Evolutionary conservation across 306 rosid species (phyloP).

Genomic region (Acacia crassicarpa): DNA sequence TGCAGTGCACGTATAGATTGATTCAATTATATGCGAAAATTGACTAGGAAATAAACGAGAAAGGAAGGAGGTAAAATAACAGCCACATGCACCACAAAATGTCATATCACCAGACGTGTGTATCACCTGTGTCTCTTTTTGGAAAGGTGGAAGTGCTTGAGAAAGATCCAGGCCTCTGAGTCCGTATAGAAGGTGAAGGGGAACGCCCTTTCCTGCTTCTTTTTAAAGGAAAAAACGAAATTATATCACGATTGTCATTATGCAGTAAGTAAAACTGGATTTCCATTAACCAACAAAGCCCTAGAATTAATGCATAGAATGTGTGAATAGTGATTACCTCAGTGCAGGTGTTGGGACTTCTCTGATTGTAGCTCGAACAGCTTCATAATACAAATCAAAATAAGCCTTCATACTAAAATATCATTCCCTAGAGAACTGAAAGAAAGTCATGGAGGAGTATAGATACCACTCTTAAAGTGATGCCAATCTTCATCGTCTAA

Average conservation of each 20-base stretch:
- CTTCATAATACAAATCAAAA: slow-evolving; percentile 41
- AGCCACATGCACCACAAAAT: not conserved
- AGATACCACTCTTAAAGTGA: slow-evolving; percentile 66
- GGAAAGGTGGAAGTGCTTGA: slow-evolving; percentile 65
- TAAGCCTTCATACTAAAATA: slow-evolving; percentile 18
- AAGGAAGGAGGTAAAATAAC: not conserved
- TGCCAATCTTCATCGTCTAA: slow-evolving; percentile 79
- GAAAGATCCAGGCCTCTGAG: slow-evolving; percentile 49
- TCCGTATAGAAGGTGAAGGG: slow-evolving; percentile 56
- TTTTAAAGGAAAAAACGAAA: not conserved
- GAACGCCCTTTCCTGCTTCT: slow-evolving; percentile 64
- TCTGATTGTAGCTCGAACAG: slow-evolving; percentile 73
- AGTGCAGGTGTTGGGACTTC: slow-evolving; percentile 57
- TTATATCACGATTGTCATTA: not conserved
- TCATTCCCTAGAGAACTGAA: slow-evolving; percentile 1
- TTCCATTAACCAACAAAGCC: not conserved
- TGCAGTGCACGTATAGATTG: slow-evolving; percentile 32
- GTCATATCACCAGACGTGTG: not conserved
- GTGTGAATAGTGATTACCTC: slow-evolving; percentile 45
- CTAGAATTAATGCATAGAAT: not conserved
- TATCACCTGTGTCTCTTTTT: slow-evolving; percentile 58
- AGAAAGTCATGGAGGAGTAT: not conserved
- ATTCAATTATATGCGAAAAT: slow-evolving; percentile 9
- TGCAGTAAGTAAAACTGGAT: not conserved
- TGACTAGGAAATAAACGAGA: not conserved